Evolutionary conservation across 1,284 basidiomycete genomes (phyloP).

Genomic region (Moniliophthora roreri): DNA sequence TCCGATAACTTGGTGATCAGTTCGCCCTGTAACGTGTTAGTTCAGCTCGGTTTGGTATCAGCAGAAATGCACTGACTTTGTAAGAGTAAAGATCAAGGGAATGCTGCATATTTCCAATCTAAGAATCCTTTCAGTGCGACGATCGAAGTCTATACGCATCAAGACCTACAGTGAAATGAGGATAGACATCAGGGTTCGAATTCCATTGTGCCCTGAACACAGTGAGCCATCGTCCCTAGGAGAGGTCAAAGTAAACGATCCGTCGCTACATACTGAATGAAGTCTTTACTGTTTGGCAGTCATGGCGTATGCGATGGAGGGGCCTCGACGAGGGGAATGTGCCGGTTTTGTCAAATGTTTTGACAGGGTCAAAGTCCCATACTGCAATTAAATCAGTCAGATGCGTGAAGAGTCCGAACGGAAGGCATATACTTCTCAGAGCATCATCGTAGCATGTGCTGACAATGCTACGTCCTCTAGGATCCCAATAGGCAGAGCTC

Average conservation of each 20-base stretch:
- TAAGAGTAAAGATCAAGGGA: conserved; percentile 70
- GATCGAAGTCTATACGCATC: neutral
- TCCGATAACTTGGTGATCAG: conserved; percentile 63
- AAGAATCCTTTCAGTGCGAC: neutral
- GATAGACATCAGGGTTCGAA: conserved; percentile 72
- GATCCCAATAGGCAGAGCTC: conserved; percentile 82
- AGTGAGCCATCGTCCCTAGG: conserved; percentile 76
- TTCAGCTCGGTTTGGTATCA: neutral
- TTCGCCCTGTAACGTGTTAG: conserved; percentile 50
- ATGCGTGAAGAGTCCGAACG: conserved; percentile 4
- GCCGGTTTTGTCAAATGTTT: conserved; percentile 40
- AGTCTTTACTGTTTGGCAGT: conserved; percentile 69
- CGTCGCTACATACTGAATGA: neutral
- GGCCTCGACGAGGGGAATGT: conserved; percentile 62
- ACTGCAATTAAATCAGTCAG: conserved; percentile 41
- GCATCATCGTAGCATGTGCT: conserved; percentile 82
- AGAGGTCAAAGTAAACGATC: neutral
- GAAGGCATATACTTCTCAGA: conserved; percentile 54
- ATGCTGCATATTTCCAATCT: conserved; percentile 79
- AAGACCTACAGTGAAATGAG: conserved; percentile 70
- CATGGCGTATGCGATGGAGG: conserved; percentile 60
- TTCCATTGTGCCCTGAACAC: conserved; percentile 75
- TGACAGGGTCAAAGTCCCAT: conserved; percentile 60
- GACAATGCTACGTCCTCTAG: conserved; percentile 69
- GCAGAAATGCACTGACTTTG: conserved; percentile 45